These are phyloP conservation scores for Leccinum obscurum DNA, from an alignment of 768 basidiomycete genomes.

Conservation along the genomic window DNA sequence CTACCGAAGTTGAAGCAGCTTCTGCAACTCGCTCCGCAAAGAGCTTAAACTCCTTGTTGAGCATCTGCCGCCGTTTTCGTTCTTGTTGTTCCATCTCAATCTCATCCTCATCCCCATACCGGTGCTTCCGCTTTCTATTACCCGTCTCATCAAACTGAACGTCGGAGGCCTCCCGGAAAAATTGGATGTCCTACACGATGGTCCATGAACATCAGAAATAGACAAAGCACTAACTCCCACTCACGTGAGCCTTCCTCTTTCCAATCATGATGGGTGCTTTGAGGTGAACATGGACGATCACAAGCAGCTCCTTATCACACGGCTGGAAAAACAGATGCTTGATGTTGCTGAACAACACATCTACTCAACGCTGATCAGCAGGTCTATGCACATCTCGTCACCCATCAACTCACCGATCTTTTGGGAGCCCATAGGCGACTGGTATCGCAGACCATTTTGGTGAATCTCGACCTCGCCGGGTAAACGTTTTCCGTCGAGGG, in stretches of 20 bases:
- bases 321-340: conserved; percentile 99
- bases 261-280: conserved; percentile 98
- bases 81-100: conserved; percentile 99
- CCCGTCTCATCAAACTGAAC: conserved; percentile 99
- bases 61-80: conserved; percentile 78
- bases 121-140: conserved; percentile 95
- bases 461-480: conserved; percentile 99
- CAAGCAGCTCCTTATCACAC: conserved; percentile 92
- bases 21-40: conserved; percentile 94
- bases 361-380: conserved; percentile 40
- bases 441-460: conserved; percentile 93
- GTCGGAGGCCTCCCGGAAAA: conserved; percentile 96
- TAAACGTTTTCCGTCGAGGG: conserved; percentile 90
- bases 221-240: conserved; percentile 24
- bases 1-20: conserved; percentile 72
- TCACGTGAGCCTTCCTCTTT: conserved; percentile 94
- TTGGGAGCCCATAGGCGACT: conserved; percentile 82
- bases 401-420: conserved; percentile 70
- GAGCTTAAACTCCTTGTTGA: conserved; percentile 92
- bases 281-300: conserved; percentile 91
- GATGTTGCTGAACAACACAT: conserved; percentile 94
- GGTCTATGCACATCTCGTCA: neutral
- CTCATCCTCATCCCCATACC: conserved; percentile 98
- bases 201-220: neutral
- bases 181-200: conserved; percentile 82